phyloP scores from a whole-genome alignment of 2,329 filamentous ascomycete species.

The Pseudofabraea citricarpa region DNA sequence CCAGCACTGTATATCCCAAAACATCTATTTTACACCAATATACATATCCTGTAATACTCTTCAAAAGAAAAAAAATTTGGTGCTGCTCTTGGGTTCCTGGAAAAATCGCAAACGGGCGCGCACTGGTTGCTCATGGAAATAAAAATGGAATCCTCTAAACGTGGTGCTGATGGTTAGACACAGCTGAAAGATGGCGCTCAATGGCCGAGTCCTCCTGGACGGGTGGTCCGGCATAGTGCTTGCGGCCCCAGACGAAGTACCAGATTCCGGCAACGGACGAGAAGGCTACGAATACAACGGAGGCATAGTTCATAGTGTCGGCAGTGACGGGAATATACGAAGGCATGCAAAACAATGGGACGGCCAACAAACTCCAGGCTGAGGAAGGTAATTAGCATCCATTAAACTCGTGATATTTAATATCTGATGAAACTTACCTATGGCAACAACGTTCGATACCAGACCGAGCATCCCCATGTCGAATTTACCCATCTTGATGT shows the following conservation, averaged over 20 bases:
- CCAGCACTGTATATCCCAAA: too few relatives aligned
- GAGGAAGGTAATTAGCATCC: constrained; percentile 19
- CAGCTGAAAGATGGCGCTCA: constrained; percentile 6
- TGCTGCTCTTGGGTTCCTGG: too few relatives aligned
- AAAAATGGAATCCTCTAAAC: too few relatives aligned
- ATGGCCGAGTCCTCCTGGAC: constrained; percentile 38
- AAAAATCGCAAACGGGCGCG: too few relatives aligned
- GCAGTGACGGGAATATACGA: constrained; percentile 54
- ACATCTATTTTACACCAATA: too few relatives aligned
- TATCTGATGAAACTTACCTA: constrained; percentile 49
- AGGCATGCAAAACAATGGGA: constrained; percentile 73
- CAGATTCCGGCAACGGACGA: constrained; percentile 55
- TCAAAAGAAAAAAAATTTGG: too few relatives aligned
- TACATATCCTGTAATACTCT: too few relatives aligned
- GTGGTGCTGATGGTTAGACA: too few relatives aligned
- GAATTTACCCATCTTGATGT: constrained; percentile 48
- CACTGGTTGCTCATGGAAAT: too few relatives aligned
- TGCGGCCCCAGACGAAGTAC: constrained; percentile 67
- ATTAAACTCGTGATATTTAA: too few relatives aligned
- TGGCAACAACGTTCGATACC: constrained; percentile 58
- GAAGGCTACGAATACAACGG: constrained; percentile 68
- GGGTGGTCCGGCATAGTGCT: constrained; percentile 49
- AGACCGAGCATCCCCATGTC: constrained; percentile 57
- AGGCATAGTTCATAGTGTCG: constrained; percentile 66
- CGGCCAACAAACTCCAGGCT: constrained; percentile 64